Conservation (phyloP, 2,329 filamentous ascomycete genomes). For the Colletotrichum horii region DNA sequence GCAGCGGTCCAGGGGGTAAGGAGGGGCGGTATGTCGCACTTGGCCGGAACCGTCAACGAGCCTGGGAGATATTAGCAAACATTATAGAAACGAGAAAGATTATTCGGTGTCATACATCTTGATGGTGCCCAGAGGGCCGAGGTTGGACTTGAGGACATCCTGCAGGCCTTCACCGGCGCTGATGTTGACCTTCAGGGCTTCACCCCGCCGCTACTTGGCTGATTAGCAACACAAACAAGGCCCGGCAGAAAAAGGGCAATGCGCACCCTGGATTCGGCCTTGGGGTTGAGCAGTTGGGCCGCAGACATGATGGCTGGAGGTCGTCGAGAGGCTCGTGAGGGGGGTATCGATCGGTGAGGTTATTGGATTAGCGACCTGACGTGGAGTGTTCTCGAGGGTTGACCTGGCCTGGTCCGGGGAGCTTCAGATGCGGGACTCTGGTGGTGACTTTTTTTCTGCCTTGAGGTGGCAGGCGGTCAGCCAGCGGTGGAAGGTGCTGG, state of each 20-base stretch:
- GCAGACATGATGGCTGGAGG: conserved; percentile 75
- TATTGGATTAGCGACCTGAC: conserved; percentile 20
- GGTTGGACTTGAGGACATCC: conserved; percentile 94
- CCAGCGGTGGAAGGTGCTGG: conserved; percentile 18
- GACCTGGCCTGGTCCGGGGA: conserved; percentile 17
- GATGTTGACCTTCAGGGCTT: conserved; percentile 97
- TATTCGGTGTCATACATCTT: conserved; percentile 74
- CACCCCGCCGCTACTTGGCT: conserved; percentile 79
- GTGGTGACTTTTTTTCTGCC: conserved; percentile 24
- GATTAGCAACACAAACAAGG: conserved; percentile 47
- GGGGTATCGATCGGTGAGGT: conserved; percentile 16
- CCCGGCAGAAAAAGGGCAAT: conserved; percentile 11
- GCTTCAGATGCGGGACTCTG: conserved; percentile 22
- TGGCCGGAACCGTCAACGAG: conserved; percentile 73
- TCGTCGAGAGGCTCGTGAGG: conserved; percentile 18
- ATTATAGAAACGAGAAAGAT: neutral
- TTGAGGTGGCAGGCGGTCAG: conserved; percentile 20
- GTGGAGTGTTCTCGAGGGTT: conserved; percentile 22
- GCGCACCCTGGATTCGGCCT: conserved; percentile 94
- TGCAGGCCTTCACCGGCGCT: conserved; percentile 90
- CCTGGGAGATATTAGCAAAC: conserved; percentile 46
- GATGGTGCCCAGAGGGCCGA: conserved; percentile 91
- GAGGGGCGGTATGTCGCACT: conserved; percentile 46
- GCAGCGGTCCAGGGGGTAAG: conserved; percentile 1
- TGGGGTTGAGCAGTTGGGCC: conserved; percentile 96